phyloP scores from a whole-genome alignment of 345 rosid genomes.

The Corchorus capsularis region DNA sequence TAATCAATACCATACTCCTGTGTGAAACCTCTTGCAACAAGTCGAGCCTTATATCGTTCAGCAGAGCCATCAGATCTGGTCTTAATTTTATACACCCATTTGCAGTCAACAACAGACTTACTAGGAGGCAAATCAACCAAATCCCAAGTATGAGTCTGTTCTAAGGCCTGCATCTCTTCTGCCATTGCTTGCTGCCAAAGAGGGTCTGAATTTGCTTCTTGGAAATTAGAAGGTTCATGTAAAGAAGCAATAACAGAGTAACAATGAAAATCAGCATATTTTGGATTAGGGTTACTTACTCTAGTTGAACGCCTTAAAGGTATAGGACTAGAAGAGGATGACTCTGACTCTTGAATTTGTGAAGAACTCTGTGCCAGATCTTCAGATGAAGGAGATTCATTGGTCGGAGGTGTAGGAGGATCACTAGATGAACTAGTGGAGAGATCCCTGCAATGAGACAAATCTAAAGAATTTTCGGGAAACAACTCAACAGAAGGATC shows the following conservation, averaged over 20 bases:
- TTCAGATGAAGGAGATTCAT: no score
- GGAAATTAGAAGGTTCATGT: background rate
- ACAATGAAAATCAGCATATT: background rate
- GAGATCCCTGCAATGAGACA: background rate
- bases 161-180: background rate
- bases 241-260: background rate
- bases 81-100: background rate
- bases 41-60: background rate
- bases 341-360: background rate
- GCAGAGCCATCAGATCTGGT: background rate
- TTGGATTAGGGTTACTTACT: background rate
- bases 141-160: background rate
- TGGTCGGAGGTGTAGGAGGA: background rate
- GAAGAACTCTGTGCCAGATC: background rate
- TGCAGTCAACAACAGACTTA: background rate
- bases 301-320: background rate
- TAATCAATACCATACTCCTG: constrained; percentile 2
- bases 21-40: background rate
- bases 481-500: background rate
- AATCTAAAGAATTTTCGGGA: background rate
- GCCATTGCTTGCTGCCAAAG: background rate
- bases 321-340: background rate
- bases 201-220: background rate
- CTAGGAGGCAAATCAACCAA: background rate
- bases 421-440: background rate